These are phyloP conservation scores for Phytophthora hybrid DNA, from an alignment of 352 stramenopile species.

Conservation along the genomic window DNA sequence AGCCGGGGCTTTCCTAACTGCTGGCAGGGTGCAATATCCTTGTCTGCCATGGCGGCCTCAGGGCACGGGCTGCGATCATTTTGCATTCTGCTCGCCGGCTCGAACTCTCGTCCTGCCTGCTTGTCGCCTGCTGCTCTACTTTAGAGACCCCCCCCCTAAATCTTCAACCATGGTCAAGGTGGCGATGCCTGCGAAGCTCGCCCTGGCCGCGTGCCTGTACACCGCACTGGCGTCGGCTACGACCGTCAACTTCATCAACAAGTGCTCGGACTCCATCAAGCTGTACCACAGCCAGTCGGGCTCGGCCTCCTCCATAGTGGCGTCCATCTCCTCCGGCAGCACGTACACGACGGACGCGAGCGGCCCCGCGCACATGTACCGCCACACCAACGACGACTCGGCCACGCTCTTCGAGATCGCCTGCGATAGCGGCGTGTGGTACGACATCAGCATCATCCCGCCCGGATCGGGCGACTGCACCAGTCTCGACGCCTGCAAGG, in stretches of 20 bases:
- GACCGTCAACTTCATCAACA: constrained; percentile 57
- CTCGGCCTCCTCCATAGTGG: constrained; percentile 24
- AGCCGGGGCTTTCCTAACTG: constrained; percentile 25
- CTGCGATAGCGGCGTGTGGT: constrained; percentile 50
- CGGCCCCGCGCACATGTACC: constrained; percentile 59
- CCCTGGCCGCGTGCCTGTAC: constrained; percentile 33
- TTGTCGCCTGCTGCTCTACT: constrained; percentile 6
- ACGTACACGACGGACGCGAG: constrained; percentile 26
- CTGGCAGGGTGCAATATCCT: constrained; percentile 14
- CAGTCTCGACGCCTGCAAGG: constrained; percentile 48
- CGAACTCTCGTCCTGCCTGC: constrained; percentile 22
- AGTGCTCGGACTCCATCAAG: constrained; percentile 45
- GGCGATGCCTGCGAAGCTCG: constrained; percentile 27
- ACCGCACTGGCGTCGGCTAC: constrained; percentile 28
- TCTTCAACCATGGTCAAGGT: constrained; percentile 42
- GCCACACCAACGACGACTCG: constrained; percentile 43
- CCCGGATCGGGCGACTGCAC: constrained; percentile 40
- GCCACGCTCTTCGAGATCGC: constrained; percentile 50
- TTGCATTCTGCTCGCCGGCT: constrained; percentile 40
- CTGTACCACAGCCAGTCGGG: constrained; percentile 52
- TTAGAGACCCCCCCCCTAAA: constrained; percentile 19
- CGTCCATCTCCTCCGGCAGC: constrained; percentile 31
- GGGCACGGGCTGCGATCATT: constrained; percentile 19
- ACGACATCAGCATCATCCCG: constrained; percentile 74
- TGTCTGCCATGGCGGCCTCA: background rate